Evolutionary conservation across 2,329 filamentous ascomycete genomes (phyloP), one percentile per base, ranked within the genome.

Genomic region (Alternaria postmessia): DNA sequence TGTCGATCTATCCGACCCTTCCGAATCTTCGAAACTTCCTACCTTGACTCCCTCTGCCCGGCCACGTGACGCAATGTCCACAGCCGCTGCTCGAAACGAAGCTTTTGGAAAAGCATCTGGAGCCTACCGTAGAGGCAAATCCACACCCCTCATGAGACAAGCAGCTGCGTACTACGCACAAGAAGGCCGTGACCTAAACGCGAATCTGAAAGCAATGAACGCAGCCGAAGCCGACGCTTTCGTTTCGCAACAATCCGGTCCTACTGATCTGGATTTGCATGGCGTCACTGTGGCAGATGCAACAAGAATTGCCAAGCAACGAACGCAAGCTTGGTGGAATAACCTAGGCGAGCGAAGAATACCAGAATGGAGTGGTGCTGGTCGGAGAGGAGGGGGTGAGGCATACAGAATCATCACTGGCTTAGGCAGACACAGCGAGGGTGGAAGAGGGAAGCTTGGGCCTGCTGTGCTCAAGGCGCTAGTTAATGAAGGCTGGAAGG

Each of bases 361-460:
- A 46, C 81, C 81, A 4, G 67, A 71, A 54, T 72, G 69, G 57
- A 65, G 70, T 12, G 83, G 83, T 46, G 74, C 78, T 58, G 71
- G 80, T 54, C 61, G 81, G 51, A 81, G 69, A 20, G 81, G 84
- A 5, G 76, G 79, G 18, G 73, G 76, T 7, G 82, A 82, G 7
- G 84, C 88, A 0, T 93, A 91, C 70, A 87, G 86, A 39, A 89
- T 98, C 61, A 86, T 98, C 54, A 96, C 93, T 3, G 94, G 94
- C 0, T 75, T 89, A 14, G 94, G 94, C 1, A 85, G 85, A 54
- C 94, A 98, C 78, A 95, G 88, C 69, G 85, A 88, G 47, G 88
- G 90, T 53, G 93, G 93, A 1, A 89, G 87, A 56, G 92, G 91
- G 2, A 89, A 88, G 67, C 77, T 98, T 60, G 90, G 93, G 5